phyloP scores from a whole-genome alignment of 805 yeast species.

The Schwanniomyces yamadae region DNA sequence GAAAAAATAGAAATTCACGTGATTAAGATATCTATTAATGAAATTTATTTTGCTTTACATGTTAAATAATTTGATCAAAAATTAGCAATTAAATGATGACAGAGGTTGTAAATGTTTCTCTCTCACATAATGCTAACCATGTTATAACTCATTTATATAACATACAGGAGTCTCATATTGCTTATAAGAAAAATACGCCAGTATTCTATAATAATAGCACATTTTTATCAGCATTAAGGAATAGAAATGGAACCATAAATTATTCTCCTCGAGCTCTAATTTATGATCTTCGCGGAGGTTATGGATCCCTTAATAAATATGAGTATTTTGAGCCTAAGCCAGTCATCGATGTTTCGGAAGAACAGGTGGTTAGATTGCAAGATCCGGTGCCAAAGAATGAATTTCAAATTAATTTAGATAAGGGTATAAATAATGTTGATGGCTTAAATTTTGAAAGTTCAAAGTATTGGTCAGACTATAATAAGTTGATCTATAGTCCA shows the following conservation, averaged over 20 bases:
- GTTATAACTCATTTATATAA: conserved; percentile 80
- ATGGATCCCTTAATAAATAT: conserved; percentile 61
- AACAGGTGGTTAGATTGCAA: conserved; percentile 30
- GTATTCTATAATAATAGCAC: conserved; percentile 50
- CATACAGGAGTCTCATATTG: conserved; percentile 67
- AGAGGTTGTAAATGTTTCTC: conserved; percentile 70
- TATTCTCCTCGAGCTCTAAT: conserved; percentile 78
- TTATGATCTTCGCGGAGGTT: conserved; percentile 81
- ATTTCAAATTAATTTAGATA: conserved; percentile 66
- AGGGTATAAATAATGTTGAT: conserved; percentile 27
- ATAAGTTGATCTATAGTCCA: conserved; percentile 66
- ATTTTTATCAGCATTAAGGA: conserved; percentile 21
- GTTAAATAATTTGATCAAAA: neutral
- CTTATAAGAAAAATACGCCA: conserved; percentile 45
- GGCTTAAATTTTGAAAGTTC: conserved; percentile 42
- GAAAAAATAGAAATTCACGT: neutral
- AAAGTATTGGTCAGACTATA: conserved; percentile 78
- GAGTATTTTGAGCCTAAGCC: conserved; percentile 40
- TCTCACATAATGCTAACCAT: conserved; percentile 74
- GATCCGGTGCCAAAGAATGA: conserved; percentile 46
- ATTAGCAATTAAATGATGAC: conserved; percentile 44
- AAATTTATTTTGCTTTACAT: neutral
- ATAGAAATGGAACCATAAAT: conserved; percentile 31
- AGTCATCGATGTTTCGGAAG: conserved; percentile 2
- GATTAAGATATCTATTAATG: neutral